Percentiles rank a stretch among this genome's conserved stretches.
Evolutionary conservation across 805 yeast genomes (phyloP).

Genomic region (Candida germanica): DNA sequence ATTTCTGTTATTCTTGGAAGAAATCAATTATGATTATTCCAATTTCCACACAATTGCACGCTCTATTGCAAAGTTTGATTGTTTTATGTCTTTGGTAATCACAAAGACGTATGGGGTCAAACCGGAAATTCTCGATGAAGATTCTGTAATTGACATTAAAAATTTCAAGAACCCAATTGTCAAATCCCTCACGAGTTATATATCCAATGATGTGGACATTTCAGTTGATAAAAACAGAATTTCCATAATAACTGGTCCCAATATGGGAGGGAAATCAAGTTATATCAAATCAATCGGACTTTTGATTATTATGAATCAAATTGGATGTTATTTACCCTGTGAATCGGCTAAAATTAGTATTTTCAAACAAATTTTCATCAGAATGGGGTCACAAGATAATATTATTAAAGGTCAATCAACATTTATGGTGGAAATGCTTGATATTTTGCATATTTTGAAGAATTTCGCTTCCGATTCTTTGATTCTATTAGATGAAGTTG

Average conservation of each 20-base stretch:
- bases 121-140: constrained; percentile 47
- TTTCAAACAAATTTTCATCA: constrained; percentile 71
- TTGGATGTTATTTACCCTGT: constrained; percentile 78
- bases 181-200: constrained; percentile 51
- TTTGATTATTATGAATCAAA: constrained; percentile 67
- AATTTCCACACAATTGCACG: constrained; percentile 40
- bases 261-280: constrained; percentile 86
- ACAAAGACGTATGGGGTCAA: constrained; percentile 45
- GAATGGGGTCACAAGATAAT: constrained; percentile 87
- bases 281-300: constrained; percentile 73
- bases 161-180: constrained; percentile 68
- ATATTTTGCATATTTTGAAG: constrained; percentile 56
- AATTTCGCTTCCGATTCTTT: constrained; percentile 55
- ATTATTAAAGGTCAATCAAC: constrained; percentile 75
- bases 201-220: constrained; percentile 65
- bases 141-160: constrained; percentile 43
- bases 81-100: constrained; percentile 62
- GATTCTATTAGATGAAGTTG: constrained; percentile 71
- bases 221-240: constrained; percentile 44
- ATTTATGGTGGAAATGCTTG: constrained; percentile 73
- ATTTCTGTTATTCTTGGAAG: constrained; percentile 39
- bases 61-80: constrained; percentile 58
- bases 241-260: constrained; percentile 77
- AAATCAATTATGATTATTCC: constrained; percentile 30
- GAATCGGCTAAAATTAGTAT: constrained; percentile 56